These are phyloP conservation scores for Lachancea meyersii DNA, from an alignment of 805 yeast species.

Conservation along the genomic window DNA sequence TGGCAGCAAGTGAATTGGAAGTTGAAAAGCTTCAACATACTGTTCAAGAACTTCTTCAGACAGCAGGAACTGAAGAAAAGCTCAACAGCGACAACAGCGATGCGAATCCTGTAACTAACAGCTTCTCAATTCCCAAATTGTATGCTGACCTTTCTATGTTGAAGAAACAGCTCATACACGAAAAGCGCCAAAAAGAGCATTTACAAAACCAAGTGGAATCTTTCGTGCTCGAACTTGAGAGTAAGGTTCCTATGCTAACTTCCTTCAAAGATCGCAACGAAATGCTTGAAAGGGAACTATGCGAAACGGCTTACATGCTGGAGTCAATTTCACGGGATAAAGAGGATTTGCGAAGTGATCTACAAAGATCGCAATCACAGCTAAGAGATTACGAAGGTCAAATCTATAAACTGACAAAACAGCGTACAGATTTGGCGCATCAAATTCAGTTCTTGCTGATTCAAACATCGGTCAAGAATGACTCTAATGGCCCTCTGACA, in stretches of 20 bases:
- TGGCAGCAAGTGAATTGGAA: conserved; percentile 31
- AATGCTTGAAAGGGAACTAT: conserved; percentile 49
- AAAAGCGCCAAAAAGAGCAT: conserved; percentile 62
- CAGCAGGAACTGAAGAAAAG: conserved; percentile 2
- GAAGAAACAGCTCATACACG: conserved; percentile 60
- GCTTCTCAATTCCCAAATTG: conserved; percentile 24
- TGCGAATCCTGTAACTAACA: conserved; percentile 10
- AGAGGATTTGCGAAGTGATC: conserved; percentile 32
- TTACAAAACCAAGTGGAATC: conserved; percentile 65
- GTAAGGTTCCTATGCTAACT: conserved; percentile 67
- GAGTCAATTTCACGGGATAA: conserved; percentile 49
- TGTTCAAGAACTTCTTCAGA: conserved; percentile 38
- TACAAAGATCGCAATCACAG: conserved; percentile 18
- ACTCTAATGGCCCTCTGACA: conserved; percentile 55
- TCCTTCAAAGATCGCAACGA: conserved; percentile 57
- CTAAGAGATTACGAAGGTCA: conserved; percentile 32
- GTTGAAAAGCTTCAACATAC: conserved; percentile 40
- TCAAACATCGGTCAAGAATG: conserved; percentile 53
- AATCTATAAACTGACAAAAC: conserved; percentile 42
- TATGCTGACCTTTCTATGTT: conserved; percentile 58
- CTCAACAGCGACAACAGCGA: conserved; percentile 10
- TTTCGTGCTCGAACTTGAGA: conserved; percentile 70
- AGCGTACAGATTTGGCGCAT: conserved; percentile 66
- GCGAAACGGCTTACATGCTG: conserved; percentile 47
- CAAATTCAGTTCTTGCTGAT: conserved; percentile 74